Evolutionary conservation across 768 basidiomycete genomes (phyloP).

Genomic region (Rhodotorula paludigena): DNA sequence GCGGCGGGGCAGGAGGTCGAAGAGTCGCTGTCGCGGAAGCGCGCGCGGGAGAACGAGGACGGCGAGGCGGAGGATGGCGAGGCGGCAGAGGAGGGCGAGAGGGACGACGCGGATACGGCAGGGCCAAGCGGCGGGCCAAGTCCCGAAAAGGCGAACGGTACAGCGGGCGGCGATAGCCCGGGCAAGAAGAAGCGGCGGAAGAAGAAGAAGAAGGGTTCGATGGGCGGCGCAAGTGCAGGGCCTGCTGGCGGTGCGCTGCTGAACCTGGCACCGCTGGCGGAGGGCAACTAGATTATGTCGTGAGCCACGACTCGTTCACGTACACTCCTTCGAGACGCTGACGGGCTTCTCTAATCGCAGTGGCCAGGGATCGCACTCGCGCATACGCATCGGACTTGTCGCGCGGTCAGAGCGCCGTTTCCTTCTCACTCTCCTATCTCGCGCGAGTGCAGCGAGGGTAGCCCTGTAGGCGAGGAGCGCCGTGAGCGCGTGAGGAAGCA

Average conservation of each 20-base stretch:
- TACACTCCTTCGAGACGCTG: too few species aligned
- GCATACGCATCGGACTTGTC: too few species aligned
- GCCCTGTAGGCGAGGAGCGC: too few species aligned
- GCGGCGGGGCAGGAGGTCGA: not conserved
- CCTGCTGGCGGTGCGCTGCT: not conserved
- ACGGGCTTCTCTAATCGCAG: too few species aligned
- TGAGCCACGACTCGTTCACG: too few species aligned
- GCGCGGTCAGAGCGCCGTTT: too few species aligned
- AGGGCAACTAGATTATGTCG: too few species aligned
- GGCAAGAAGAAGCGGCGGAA: constrained; percentile 5
- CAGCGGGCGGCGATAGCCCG: not conserved
- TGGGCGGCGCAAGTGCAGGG: not conserved
- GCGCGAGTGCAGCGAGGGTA: not conserved
- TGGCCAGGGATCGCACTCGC: too few species aligned
- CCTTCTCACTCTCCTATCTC: too few species aligned
- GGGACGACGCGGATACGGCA: not conserved
- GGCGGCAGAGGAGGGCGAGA: not conserved
- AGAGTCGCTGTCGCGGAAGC: not conserved
- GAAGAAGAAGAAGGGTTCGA: constrained; percentile 2
- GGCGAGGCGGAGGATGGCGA: not conserved
- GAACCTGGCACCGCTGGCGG: not conserved
- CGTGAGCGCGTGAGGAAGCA: not conserved
- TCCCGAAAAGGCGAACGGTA: not conserved
- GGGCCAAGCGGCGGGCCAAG: not conserved
- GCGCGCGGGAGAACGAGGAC: not conserved